Percentiles rank a stretch among this genome's conserved stretches.
Evolutionary conservation across 176 grass and related monocot species (phyloP).

Genomic region (Dendrocalamus sinicus): DNA sequence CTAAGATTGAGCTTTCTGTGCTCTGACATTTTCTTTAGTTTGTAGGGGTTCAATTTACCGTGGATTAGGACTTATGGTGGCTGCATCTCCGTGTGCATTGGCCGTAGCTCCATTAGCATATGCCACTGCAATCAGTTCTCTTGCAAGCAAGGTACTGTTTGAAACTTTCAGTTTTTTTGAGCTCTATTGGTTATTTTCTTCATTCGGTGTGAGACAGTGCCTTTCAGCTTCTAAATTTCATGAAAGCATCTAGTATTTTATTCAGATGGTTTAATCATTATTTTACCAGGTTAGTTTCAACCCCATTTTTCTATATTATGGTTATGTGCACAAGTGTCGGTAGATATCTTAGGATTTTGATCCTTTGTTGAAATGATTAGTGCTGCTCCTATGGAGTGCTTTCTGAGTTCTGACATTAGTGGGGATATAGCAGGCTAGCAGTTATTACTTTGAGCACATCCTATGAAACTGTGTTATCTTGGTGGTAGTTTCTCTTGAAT

Average conservation of each 20-base stretch:
- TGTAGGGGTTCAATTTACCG: slow-evolving; percentile 97
- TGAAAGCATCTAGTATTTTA: slow-evolving; percentile 17
- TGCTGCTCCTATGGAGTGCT: neutral
- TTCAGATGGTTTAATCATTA: neutral
- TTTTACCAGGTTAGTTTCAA: neutral
- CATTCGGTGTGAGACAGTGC: neutral
- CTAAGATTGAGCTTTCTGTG: slow-evolving; percentile 23
- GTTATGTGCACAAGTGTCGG: neutral
- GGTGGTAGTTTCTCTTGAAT: neutral
- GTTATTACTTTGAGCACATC: neutral
- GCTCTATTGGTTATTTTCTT: neutral
- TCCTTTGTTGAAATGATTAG: slow-evolving; percentile 17
- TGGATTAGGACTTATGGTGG: slow-evolving; percentile 96
- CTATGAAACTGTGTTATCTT: slow-evolving; percentile 4
- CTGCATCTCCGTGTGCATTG: slow-evolving; percentile 95
- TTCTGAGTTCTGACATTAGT: slow-evolving; percentile 1
- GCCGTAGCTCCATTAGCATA: slow-evolving; percentile 98
- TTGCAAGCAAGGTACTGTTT: slow-evolving; percentile 88
- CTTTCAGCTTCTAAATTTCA: neutral
- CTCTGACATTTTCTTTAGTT: slow-evolving; percentile 72
- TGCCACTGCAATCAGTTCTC: slow-evolving; percentile 95
- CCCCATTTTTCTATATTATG: neutral
- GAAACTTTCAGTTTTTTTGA: slow-evolving; percentile 9
- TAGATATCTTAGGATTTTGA: neutral
- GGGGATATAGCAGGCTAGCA: neutral